Evolutionary conservation across 345 rosid genomes (phyloP), one percentile per base, ranked within the genome.

Genomic region (Microcos paniculata): DNA sequence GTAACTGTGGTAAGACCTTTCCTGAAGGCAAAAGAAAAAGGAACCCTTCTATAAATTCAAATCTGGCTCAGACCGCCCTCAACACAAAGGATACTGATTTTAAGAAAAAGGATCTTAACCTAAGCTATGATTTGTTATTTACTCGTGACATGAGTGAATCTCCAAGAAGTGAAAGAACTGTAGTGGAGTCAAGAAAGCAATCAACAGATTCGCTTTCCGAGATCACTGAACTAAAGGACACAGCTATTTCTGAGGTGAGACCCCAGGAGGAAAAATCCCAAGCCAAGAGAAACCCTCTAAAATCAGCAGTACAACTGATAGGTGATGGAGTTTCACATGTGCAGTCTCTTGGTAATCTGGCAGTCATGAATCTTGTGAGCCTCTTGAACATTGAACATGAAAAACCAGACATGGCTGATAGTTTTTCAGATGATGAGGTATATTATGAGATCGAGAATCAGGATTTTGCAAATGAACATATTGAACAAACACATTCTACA

Each of bases 291-390:
- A 91, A 89, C 53, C 87, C 96, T 11, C 69, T 95, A 76, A 82
- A 74, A 42, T 91, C 99, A 73, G 99, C 98, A 4, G 98, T 95
- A 45, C 97, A 95, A 79, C 87, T 95, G 78, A 76, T 95, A 55
- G 97, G 96, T 72, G 98, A 93, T 85, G 97, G 99, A 74, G 99
- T 95, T 82, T 93, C 90, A 74, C 99, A 93, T 85, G 98, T 95
- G 68, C 99, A 93, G 59, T 89, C 90, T 63, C 91, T 95, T 49
- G 93, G 99, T 80, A 95, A 90, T 75, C 90, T 86, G 84, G 99
- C 98, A 1, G 97, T 95, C 73, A 87, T 83, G 80, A 91, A 89
- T 88, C 93, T 95, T 72, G 98, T 78, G 52, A 93, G 78, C 79
- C 87, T 89, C 87, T 83, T 96, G 84, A 90, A 93, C 80, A 90